Conservation (phyloP, 2,329 filamentous ascomycete species). For the Alternaria brassicae region DNA sequence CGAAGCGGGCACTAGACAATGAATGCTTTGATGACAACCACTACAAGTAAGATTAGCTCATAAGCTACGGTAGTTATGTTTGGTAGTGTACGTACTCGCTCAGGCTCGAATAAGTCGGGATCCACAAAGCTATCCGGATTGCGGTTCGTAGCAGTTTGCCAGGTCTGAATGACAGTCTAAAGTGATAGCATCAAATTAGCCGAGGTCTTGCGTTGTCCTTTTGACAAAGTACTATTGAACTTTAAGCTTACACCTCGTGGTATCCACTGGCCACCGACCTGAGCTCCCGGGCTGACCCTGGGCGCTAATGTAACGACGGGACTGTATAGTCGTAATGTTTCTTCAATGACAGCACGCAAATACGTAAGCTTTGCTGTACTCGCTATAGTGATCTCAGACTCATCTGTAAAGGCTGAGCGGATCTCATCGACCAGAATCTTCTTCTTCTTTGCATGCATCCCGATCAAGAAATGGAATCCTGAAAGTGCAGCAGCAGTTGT, state of each 20-base stretch:
- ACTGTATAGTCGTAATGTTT: not conserved
- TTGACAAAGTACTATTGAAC: not conserved
- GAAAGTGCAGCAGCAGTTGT: not conserved
- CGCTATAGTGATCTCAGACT: not conserved
- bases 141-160: not conserved
- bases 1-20: not conserved
- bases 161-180: not conserved
- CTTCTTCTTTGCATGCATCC: not conserved
- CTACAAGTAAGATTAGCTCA: not conserved
- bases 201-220: not conserved
- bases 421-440: not conserved
- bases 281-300: not conserved
- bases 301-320: not conserved
- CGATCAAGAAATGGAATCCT: not conserved
- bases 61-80: not conserved
- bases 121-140: not conserved
- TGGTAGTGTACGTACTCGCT: not conserved
- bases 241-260: constrained; percentile 1
- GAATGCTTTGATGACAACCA: not conserved
- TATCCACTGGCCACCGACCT: not conserved
- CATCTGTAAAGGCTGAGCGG: not conserved
- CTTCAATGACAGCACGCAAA: not conserved
- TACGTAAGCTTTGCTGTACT: not conserved
- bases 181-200: not conserved
- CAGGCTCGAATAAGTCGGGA: not conserved